These are phyloP conservation scores for Termitomyces sp. DNA, from an alignment of 768 basidiomycete species.

Conservation along the genomic window DNA sequence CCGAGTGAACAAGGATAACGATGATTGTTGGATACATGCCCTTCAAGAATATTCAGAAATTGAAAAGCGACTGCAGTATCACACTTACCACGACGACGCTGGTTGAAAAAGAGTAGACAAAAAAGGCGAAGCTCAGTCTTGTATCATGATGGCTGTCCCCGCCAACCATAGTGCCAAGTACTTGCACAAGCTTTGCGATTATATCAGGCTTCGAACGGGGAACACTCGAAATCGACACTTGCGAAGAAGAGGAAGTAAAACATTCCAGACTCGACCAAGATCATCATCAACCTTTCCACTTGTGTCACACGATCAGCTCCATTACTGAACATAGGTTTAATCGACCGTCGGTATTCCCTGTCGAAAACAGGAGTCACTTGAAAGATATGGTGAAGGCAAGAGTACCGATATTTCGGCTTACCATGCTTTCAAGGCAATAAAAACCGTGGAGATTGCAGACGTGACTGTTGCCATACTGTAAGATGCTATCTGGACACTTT, in stretches of 20 bases:
- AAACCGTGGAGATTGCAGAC: slow-evolving; percentile 8
- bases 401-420: not conserved
- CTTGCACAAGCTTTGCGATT: slow-evolving; percentile 3
- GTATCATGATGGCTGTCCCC: not conserved
- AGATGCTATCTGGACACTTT: slow-evolving; percentile 5
- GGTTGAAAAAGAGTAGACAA: slow-evolving; percentile 9
- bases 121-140: slow-evolving; percentile 1
- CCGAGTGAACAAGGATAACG: slow-evolving; percentile 8
- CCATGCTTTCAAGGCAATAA: slow-evolving; percentile 12
- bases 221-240: not conserved
- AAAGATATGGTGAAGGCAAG: not conserved
- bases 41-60: not conserved
- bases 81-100: slow-evolving; percentile 9
- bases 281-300: slow-evolving; percentile 9
- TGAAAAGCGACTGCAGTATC: no score
- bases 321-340: slow-evolving; percentile 1
- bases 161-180: slow-evolving; percentile 1
- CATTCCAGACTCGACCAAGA: slow-evolving; percentile 8
- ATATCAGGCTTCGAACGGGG: not conserved
- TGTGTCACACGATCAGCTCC: not conserved
- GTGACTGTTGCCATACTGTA: slow-evolving; percentile 9
- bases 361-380: not conserved
- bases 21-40: slow-evolving; percentile 11
- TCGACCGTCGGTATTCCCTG: slow-evolving; percentile 11
- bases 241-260: slow-evolving; percentile 12